Evolutionary conservation across 257 asterid genomes (phyloP).

Genomic region (Jaltomata sinuosa): DNA sequence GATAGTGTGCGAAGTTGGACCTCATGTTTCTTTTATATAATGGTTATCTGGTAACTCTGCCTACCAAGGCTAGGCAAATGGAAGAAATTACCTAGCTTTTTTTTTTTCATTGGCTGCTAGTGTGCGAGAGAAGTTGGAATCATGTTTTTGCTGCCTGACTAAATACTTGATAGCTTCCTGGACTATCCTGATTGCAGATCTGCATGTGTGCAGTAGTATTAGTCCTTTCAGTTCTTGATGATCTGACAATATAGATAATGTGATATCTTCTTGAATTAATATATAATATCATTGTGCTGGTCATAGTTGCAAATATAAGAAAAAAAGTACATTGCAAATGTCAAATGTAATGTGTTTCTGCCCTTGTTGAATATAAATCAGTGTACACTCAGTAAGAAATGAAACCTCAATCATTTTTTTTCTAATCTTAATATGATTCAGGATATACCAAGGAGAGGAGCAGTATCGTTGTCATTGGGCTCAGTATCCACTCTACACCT

Average conservation of each 20-base stretch:
- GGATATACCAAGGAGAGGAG: constrained; percentile 90
- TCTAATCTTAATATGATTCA: constrained; percentile 3
- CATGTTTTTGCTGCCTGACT: not conserved
- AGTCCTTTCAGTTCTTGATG: not conserved
- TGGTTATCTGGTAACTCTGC: not conserved
- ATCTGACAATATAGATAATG: not conserved
- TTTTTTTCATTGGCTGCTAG: not conserved
- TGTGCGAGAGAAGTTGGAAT: not conserved
- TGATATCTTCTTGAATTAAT: not conserved
- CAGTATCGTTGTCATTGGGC: constrained; percentile 85
- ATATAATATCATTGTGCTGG: not conserved
- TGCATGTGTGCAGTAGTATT: not conserved
- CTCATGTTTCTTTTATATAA: not conserved
- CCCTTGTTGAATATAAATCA: not conserved
- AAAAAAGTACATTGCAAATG: not conserved
- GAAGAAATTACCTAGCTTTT: not conserved
- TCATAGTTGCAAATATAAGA: not conserved
- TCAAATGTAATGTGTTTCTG: not conserved
- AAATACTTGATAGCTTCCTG: not conserved
- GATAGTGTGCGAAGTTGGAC: not conserved
- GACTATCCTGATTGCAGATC: not conserved
- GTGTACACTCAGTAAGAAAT: not conserved
- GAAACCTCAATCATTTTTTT: not conserved
- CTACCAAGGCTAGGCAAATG: not conserved
- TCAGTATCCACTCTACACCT: constrained; percentile 76